A percentile compares a stretch with the other conserved stretches of the same genome.
These are phyloP conservation scores for Gillenia trifoliata DNA, from an alignment of 306 rosid species.

Conservation along the genomic window DNA sequence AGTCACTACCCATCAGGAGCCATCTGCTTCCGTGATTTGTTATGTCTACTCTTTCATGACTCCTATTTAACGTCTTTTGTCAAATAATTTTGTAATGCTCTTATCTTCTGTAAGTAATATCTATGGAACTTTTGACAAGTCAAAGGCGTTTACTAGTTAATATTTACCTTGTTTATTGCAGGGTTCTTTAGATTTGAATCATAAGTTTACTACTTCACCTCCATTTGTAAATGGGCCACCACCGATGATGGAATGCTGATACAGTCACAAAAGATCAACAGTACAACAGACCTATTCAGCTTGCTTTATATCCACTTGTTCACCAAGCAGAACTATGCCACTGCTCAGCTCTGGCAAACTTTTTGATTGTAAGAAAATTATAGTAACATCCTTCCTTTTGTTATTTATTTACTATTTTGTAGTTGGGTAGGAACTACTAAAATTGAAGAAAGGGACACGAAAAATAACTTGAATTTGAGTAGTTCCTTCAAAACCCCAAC, in stretches of 20 bases:
- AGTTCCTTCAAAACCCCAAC: neutral
- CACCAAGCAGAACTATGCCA: slow-evolving; percentile 29
- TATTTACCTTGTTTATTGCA: slow-evolving; percentile 21
- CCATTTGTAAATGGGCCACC: slow-evolving; percentile 31
- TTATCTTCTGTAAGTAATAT: neutral
- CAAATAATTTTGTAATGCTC: neutral
- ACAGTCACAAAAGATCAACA: slow-evolving; percentile 18
- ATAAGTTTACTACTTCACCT: slow-evolving; percentile 17
- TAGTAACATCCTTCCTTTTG: neutral
- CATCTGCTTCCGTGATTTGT: neutral
- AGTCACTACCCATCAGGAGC: neutral
- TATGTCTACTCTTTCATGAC: neutral
- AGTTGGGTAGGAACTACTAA: neutral
- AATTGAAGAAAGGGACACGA: neutral
- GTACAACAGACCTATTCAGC: slow-evolving; percentile 38
- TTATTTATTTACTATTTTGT: neutral
- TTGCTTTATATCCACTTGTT: slow-evolving; percentile 25
- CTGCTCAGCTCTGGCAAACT: slow-evolving; percentile 63
- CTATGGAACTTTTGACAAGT: neutral
- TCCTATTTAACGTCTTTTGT: neutral
- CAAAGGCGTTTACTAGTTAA: neutral
- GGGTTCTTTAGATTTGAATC: slow-evolving; percentile 45
- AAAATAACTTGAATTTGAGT: neutral
- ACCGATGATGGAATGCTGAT: slow-evolving; percentile 32
- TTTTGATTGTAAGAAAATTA: slow-evolving; percentile 65